Evolutionary conservation across 202 grass and related monocot genomes (phyloP).

Genomic region (Panicum hallii): DNA sequence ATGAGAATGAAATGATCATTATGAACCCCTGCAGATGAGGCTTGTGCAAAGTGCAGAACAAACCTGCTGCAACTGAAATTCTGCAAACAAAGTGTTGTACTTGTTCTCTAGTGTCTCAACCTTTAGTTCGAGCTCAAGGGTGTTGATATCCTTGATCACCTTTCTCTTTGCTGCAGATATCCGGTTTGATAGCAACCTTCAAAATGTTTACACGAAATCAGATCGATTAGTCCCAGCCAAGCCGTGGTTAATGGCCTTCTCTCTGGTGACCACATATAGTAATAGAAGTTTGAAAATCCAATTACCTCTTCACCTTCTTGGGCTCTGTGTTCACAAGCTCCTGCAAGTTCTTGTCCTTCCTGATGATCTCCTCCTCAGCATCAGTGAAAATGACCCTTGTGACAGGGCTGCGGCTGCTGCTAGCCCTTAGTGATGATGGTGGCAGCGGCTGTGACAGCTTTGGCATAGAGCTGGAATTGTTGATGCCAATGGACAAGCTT

Average conservation of each 20-base stretch:
- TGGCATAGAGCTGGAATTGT: not conserved
- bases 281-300: not conserved
- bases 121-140: not conserved
- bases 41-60: not conserved
- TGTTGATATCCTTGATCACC: not conserved
- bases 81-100: not conserved
- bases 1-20: not conserved
- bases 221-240: not conserved
- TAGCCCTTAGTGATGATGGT: not conserved
- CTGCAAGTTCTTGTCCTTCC: not conserved
- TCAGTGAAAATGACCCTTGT: not conserved
- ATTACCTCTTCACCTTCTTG: conserved; percentile 12
- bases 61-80: not conserved
- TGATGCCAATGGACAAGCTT: too few species aligned
- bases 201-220: not conserved
- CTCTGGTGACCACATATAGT: not conserved
- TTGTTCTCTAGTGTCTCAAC: not conserved
- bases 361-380: not conserved
- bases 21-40: not conserved
- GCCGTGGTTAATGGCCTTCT: not conserved
- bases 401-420: not conserved
- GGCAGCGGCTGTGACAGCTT: too few species aligned
- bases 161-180: not conserved
- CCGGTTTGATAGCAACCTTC: not conserved
- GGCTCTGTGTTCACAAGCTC: not conserved